These are phyloP conservation scores for Trichomonas gallinae DNA, from an alignment of 208 protist species.

Conservation along the genomic window DNA sequence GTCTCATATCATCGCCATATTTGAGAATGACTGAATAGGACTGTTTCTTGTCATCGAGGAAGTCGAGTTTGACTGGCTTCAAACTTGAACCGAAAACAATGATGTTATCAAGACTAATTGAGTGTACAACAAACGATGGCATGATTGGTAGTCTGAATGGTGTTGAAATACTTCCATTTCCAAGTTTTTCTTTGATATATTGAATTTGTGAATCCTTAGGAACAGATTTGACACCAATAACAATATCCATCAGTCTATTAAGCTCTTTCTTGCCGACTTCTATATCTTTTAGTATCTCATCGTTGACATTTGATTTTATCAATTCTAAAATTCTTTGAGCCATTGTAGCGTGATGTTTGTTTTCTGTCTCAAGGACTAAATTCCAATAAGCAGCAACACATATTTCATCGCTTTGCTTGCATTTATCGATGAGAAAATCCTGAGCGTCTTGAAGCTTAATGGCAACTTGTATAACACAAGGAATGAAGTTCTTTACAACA, in stretches of 20 bases:
- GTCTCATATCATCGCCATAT: conserved; percentile 19
- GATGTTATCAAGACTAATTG: background rate
- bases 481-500: background rate
- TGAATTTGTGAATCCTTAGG: background rate
- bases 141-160: background rate
- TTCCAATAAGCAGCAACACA: background rate
- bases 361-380: background rate
- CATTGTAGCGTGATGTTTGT: background rate
- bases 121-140: background rate
- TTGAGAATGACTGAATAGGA: background rate
- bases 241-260: background rate
- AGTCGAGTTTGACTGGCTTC: background rate
- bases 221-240: background rate
- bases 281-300: background rate
- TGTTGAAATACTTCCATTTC: background rate
- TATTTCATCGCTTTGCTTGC: background rate
- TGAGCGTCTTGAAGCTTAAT: background rate
- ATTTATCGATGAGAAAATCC: background rate
- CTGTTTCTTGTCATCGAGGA: background rate
- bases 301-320: background rate
- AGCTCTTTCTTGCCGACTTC: background rate
- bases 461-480: background rate
- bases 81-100: background rate
- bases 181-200: background rate
- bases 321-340: background rate